Conservation (phyloP, 2,329 filamentous ascomycete genomes). For the Fusarium euwallaceae region DNA sequence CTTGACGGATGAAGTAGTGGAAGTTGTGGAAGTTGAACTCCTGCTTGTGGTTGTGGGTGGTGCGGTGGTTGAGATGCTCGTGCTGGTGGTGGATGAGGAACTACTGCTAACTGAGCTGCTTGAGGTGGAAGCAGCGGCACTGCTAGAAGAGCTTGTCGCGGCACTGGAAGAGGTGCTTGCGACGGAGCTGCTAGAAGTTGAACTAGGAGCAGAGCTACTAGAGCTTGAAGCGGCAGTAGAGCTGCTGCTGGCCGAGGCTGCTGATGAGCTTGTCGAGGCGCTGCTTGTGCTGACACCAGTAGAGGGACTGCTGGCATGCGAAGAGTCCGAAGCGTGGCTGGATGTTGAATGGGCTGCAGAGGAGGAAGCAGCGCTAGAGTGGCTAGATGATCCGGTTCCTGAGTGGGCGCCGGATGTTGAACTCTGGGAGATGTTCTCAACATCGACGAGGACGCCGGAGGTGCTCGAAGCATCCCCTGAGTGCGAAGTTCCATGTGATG, state of each 20-base stretch:
- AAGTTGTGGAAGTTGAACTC: neutral
- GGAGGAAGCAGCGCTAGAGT: neutral
- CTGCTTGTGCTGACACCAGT: neutral
- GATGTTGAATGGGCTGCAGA: neutral
- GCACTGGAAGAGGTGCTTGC: neutral
- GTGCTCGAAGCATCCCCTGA: neutral
- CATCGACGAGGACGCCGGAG: neutral
- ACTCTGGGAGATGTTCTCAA: neutral
- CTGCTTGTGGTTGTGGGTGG: slow-evolving; percentile 6
- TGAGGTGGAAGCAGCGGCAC: too few relatives aligned
- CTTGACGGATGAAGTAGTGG: neutral
- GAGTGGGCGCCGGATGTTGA: neutral
- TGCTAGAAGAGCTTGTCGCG: neutral
- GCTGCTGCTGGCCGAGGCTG: neutral
- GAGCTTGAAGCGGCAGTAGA: neutral
- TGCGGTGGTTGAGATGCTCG: neutral
- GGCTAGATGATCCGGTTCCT: neutral
- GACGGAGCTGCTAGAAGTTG: neutral
- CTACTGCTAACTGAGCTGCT: too few relatives aligned
- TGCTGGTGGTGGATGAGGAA: neutral
- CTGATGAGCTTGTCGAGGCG: neutral
- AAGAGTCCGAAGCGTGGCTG: neutral
- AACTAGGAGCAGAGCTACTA: neutral
- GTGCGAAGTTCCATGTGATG: neutral
- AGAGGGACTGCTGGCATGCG: neutral